Evolutionary conservation across 164 flowering plant genomes (phyloP).

Genomic region (Nelumbo lutea): DNA sequence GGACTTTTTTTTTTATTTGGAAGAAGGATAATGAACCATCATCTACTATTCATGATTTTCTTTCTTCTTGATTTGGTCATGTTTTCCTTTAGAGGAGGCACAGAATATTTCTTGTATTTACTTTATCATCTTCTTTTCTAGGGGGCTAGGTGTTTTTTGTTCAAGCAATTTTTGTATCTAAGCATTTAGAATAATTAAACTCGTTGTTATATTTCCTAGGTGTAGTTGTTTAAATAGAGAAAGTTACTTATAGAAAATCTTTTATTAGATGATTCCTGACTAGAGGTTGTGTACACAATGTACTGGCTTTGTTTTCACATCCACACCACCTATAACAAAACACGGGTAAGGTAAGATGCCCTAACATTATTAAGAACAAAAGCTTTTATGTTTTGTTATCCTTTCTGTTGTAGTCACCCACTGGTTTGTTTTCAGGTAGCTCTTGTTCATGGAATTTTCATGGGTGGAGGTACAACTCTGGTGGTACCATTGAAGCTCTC

Average conservation of each 20-base stretch:
- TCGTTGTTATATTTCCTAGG: background rate
- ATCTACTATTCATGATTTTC: background rate
- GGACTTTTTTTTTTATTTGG: background rate
- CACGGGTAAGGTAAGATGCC: slow-evolving; percentile 39
- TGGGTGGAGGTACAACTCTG: slow-evolving; percentile 97
- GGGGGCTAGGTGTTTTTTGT: slow-evolving; percentile 72
- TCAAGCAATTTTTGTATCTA: background rate
- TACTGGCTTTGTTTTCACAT: slow-evolving; percentile 94
- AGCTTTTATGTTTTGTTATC: background rate
- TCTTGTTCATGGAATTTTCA: slow-evolving; percentile 78
- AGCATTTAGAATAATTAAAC: background rate
- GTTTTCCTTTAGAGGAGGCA: background rate
- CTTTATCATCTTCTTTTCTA: slow-evolving; percentile 12
- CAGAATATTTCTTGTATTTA: background rate
- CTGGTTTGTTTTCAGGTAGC: slow-evolving; percentile 53
- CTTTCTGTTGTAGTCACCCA: background rate
- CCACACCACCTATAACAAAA: slow-evolving; percentile 73
- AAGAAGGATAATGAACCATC: no score
- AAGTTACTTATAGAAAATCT: background rate
- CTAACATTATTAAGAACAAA: background rate
- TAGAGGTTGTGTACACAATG: slow-evolving; percentile 92
- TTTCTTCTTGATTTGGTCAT: background rate
- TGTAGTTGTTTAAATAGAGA: background rate
- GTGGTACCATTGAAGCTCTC: slow-evolving; percentile 90
- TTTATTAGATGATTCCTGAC: slow-evolving; percentile 77